Evolutionary conservation across 345 rosid species (phyloP).

Genomic region (Eucalyptus leucophloia): DNA sequence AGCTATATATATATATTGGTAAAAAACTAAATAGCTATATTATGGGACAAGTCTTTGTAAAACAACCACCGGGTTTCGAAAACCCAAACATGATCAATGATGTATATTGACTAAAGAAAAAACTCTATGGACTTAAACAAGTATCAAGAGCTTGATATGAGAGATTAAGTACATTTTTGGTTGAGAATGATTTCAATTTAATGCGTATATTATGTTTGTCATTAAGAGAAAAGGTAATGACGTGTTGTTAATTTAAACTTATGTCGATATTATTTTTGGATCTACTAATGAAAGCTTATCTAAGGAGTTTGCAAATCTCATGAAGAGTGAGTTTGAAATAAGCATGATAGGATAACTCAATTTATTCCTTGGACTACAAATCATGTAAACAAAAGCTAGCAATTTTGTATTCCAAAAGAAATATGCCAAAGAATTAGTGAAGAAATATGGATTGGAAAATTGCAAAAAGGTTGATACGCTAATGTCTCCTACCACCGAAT

Average conservation of each 20-base stretch:
- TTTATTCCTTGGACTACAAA: not conserved
- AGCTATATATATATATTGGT: not conserved
- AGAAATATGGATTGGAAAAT: not conserved
- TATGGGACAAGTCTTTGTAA: not conserved
- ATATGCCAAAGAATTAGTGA: not conserved
- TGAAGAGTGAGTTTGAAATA: not conserved
- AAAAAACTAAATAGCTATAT: not conserved
- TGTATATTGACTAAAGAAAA: not conserved
- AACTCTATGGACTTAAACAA: not conserved
- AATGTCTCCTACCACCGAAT: not conserved
- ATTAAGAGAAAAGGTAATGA: not conserved
- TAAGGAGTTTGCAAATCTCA: not conserved
- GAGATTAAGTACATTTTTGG: not conserved
- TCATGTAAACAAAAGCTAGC: not conserved
- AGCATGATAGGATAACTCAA: not conserved
- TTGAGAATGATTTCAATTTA: not conserved
- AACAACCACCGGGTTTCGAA: not conserved
- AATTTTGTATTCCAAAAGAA: not conserved
- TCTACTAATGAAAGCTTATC: not conserved
- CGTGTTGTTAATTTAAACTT: not conserved
- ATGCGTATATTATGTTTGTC: not conserved
- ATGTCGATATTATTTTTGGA: not conserved
- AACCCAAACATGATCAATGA: not conserved
- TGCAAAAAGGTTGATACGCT: not conserved
- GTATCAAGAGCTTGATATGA: not conserved